A percentile compares a stretch with the other conserved stretches of the same genome.
Evolutionary conservation across 345 rosid species (phyloP).

Genomic region (Populus deltoides): DNA sequence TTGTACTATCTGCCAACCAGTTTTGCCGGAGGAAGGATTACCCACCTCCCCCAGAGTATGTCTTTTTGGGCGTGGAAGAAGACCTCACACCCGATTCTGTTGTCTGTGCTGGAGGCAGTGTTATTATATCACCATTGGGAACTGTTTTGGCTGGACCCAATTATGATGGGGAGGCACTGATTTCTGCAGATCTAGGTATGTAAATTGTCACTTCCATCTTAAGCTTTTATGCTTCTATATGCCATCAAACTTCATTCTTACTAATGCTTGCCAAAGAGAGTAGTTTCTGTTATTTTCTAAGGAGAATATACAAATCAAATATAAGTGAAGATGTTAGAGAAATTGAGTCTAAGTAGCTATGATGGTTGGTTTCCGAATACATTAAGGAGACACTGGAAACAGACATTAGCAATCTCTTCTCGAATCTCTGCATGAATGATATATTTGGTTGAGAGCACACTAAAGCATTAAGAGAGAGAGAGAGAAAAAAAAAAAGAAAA

Average conservation of each 20-base stretch:
- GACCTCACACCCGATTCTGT: constrained; percentile 66
- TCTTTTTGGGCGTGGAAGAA: constrained; percentile 62
- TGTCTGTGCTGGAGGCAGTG: constrained; percentile 92
- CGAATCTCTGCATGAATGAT: neutral
- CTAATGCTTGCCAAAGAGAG: neutral
- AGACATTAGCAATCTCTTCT: neutral
- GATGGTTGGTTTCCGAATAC: neutral
- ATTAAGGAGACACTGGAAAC: neutral
- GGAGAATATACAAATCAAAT: neutral
- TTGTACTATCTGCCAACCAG: constrained; percentile 84
- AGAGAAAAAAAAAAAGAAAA: no score
- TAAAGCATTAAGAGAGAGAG: no score
- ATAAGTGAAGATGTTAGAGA: neutral
- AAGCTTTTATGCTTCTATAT: neutral
- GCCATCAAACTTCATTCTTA: neutral
- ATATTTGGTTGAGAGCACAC: no score
- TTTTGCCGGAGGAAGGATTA: constrained; percentile 85
- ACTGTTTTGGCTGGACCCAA: constrained; percentile 85
- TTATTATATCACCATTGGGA: constrained; percentile 83
- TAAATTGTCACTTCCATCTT: neutral
- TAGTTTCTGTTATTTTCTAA: neutral
- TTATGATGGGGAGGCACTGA: constrained; percentile 79
- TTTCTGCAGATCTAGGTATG: constrained; percentile 82
- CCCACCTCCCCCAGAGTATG: constrained; percentile 85
- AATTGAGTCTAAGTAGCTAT: neutral